phyloP scores from a whole-genome alignment of 2,329 filamentous ascomycete genomes.

The Arthrobotrys pseudoclavata region DNA sequence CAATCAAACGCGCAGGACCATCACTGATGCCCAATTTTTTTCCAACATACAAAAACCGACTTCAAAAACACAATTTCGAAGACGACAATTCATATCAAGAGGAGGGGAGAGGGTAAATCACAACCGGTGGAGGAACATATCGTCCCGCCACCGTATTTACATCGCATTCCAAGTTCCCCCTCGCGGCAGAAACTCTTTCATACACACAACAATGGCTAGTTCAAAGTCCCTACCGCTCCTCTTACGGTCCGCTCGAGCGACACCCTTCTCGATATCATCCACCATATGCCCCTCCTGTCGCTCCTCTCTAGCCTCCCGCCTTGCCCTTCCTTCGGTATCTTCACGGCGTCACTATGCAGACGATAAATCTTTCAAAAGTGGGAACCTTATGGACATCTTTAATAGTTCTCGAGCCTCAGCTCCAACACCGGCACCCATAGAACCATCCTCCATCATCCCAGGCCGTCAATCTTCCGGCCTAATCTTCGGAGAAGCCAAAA shows the following conservation, averaged over 20 bases:
- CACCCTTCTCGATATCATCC: slow-evolving; percentile 29
- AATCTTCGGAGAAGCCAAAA: slow-evolving; percentile 3
- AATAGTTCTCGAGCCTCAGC: not conserved
- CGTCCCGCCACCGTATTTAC: not conserved
- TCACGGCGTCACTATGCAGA: slow-evolving; percentile 36
- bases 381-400: not conserved
- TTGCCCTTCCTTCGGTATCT: slow-evolving; percentile 16
- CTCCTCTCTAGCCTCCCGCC: slow-evolving; percentile 21
- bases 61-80: slow-evolving; percentile 28
- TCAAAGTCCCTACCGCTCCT: slow-evolving; percentile 34
- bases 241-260: slow-evolving; percentile 34
- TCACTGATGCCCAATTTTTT: slow-evolving; percentile 35
- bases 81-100: slow-evolving; percentile 23
- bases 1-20: slow-evolving; percentile 56
- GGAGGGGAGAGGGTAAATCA: slow-evolving; percentile 42
- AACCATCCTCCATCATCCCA: slow-evolving; percentile 22
- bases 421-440: slow-evolving; percentile 15
- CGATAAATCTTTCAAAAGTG: slow-evolving; percentile 1
- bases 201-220: slow-evolving; percentile 35
- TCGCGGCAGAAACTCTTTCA: not conserved
- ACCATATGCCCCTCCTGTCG: slow-evolving; percentile 42
- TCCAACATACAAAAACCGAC: slow-evolving; percentile 26
- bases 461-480: slow-evolving; percentile 4
- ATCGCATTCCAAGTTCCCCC: not conserved
- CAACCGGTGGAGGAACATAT: not conserved